Base-by-base conservation (phyloP, 2,329 filamentous ascomycete genomes). In the Fusarium domesticum region DNA sequence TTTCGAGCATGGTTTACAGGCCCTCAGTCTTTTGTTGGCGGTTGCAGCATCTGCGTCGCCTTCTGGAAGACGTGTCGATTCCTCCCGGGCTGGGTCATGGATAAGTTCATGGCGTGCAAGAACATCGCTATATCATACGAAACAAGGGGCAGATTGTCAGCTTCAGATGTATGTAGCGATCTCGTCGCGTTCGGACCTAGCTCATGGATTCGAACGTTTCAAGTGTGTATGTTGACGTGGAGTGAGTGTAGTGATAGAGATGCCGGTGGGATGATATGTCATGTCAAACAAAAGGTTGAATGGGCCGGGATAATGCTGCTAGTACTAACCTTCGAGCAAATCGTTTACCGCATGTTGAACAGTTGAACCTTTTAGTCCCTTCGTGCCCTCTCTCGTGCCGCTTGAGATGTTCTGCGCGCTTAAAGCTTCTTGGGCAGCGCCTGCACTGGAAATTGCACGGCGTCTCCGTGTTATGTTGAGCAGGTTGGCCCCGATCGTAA, bases 311-410 rank as follows among this genome's bases (percentile, higher is more conserved):
- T 5, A 47, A 39, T 2, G 1, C 6, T 5, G 5, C 14, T 30
- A 16, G n/a, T 16, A n/a, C 19, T 4, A 28, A 54, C 55, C 56
- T 58, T 31, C 55, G 40, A 8, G 48, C 44, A 2, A 58, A 58
- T 2, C 42, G 31, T 18, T 56, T 58, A 2, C 39, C 41, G 6
- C 56, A 58, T 1, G 44, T 38, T 6, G 42, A 30, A 7, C 56
- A 58, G 6, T 39, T 18, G 5, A 58, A 58, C 2, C 42, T 37
- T 18, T 41, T 36, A 5, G 35, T 17, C 4, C 31, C 45, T 2
- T 49, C 45, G 19, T 58, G 54, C 0, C 45, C 35, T n/a, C 40
- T 44, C 8, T 58, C 37, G 17, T 58, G 56, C 6, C 56, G 38
- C 6, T 44, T 55, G 0, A 58, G 43, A 17, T 58, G 56, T 37